Evolutionary conservation across 257 asterid genomes (phyloP).

Genomic region (Gentiana dahurica): DNA sequence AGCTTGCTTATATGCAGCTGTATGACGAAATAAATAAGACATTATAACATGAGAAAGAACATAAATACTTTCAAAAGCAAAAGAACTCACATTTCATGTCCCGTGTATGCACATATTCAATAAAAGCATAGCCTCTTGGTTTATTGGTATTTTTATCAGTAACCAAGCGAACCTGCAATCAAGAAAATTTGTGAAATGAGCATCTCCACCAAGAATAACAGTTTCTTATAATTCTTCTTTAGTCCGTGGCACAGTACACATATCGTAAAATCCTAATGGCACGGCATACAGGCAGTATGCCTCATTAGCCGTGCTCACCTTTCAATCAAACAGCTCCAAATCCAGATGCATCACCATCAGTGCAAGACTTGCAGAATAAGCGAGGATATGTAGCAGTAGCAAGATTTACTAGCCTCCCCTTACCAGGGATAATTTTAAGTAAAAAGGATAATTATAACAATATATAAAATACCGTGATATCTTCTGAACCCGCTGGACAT

Average conservation of each 20-base stretch:
- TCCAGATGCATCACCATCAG: slow-evolving; percentile 94
- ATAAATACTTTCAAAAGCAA: not conserved
- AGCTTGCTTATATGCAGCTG: slow-evolving; percentile 99
- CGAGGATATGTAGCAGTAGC: slow-evolving; percentile 74
- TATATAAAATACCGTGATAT: slow-evolving; percentile 48
- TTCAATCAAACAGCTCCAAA: slow-evolving; percentile 78
- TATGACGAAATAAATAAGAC: slow-evolving; percentile 8
- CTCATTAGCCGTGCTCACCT: slow-evolving; percentile 99
- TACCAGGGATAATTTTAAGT: slow-evolving; percentile 76
- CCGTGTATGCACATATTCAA: slow-evolving; percentile 77
- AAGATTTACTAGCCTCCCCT: slow-evolving; percentile 80
- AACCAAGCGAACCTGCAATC: slow-evolving; percentile 78
- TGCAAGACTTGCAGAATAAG: slow-evolving; percentile 73
- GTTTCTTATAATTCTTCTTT: slow-evolving; percentile 11
- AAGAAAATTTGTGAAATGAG: slow-evolving; percentile 16
- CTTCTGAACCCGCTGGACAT: slow-evolving; percentile 61
- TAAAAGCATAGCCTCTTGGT: slow-evolving; percentile 95
- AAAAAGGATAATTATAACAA: slow-evolving; percentile 25
- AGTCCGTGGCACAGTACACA: slow-evolving; percentile 8
- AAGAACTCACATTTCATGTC: slow-evolving; percentile 80
- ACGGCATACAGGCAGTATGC: slow-evolving; percentile 97
- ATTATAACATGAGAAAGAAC: not conserved
- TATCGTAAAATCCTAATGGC: slow-evolving; percentile 65
- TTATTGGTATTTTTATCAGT: slow-evolving; percentile 63
- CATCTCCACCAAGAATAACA: slow-evolving; percentile 7